Evolutionary conservation across 768 basidiomycete genomes (phyloP).

Genomic region (Dentipellis fragilis): DNA sequence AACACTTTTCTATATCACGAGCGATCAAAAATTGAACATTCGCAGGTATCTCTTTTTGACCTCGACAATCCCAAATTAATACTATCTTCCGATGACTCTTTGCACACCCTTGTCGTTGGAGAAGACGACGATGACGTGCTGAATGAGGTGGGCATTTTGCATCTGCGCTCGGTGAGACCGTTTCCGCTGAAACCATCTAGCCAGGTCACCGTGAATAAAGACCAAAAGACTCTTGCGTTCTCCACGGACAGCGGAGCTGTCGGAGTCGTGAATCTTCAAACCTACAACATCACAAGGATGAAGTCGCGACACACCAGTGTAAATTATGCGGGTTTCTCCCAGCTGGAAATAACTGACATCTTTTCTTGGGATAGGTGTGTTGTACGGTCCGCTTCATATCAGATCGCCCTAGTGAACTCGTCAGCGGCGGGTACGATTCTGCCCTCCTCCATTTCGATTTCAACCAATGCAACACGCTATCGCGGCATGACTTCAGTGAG

Average conservation of each 20-base stretch:
- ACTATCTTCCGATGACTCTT: constrained; percentile 39
- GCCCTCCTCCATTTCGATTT: constrained; percentile 61
- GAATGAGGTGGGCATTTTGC: constrained; percentile 48
- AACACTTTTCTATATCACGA: not conserved
- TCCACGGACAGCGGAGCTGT: constrained; percentile 61
- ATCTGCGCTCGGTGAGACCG: not conserved
- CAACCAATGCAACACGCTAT: constrained; percentile 42
- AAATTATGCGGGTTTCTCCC: constrained; percentile 15
- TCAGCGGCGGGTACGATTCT: constrained; percentile 74
- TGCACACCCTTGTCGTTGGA: constrained; percentile 33
- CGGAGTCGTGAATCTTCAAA: constrained; percentile 53
- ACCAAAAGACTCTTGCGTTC: constrained; percentile 49
- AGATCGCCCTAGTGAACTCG: constrained; percentile 55
- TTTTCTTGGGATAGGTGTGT: constrained; percentile 43
- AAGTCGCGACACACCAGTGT: constrained; percentile 56
- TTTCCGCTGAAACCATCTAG: constrained; percentile 26
- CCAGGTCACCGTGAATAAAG: constrained; percentile 54
- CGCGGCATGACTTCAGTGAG: constrained; percentile 50
- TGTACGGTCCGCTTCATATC: constrained; percentile 64
- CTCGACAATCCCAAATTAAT: constrained; percentile 44
- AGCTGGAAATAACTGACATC: not conserved
- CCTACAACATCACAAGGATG: constrained; percentile 41
- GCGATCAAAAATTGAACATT: not conserved
- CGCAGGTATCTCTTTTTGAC: constrained; percentile 31
- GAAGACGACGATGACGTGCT: constrained; percentile 45